phyloP scores from a whole-genome alignment of 1,284 basidiomycete species.

The Spongiforma sp. region DNA sequence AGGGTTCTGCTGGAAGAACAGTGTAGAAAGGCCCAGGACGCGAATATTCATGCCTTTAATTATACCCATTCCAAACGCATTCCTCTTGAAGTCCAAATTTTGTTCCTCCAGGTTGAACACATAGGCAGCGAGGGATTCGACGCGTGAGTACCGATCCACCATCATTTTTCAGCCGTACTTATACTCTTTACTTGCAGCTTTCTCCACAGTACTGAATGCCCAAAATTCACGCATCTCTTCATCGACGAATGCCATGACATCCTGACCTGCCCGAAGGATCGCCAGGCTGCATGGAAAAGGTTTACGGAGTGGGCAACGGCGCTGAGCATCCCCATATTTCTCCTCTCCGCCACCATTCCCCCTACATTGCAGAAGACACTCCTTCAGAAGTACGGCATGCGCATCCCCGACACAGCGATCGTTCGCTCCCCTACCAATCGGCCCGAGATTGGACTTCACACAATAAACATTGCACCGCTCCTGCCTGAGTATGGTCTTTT shows the following conservation, averaged over 20 bases:
- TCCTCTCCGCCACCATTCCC: not conserved
- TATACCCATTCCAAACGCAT: not conserved
- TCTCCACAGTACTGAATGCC: not conserved
- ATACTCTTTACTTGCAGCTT: not conserved
- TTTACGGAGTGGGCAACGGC: not conserved
- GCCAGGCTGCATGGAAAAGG: not conserved
- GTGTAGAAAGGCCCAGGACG: not conserved
- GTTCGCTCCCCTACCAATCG: not conserved
- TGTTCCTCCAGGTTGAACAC: conserved; percentile 1
- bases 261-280: not conserved
- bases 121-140: not conserved
- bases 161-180: not conserved
- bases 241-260: conserved; percentile 8
- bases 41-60: not conserved
- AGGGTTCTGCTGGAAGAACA: conserved; percentile 1
- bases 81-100: not conserved
- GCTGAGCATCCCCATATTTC: not conserved
- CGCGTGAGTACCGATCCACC: not conserved
- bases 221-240: not conserved
- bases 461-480: not conserved
- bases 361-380: not conserved
- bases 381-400: not conserved
- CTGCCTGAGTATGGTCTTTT: not conserved
- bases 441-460: conserved; percentile 4
- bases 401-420: not conserved